Evolutionary conservation across 768 basidiomycete species (phyloP).

Genomic region (Leccinum pellstonianum): DNA sequence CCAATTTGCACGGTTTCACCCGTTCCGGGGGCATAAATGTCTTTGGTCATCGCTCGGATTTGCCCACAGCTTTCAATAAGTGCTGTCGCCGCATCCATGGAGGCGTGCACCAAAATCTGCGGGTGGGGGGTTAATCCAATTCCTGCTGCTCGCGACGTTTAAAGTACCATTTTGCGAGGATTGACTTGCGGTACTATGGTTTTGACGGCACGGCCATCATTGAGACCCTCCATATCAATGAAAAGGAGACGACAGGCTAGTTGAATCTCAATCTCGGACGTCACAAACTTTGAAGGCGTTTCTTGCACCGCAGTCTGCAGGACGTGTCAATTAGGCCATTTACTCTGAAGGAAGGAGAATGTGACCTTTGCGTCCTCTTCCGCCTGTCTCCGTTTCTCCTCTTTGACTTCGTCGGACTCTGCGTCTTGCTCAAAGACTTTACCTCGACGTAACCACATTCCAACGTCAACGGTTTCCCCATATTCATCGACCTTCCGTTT

Average conservation of each 20-base stretch:
- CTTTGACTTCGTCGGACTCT: slow-evolving; percentile 77
- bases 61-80: slow-evolving; percentile 80
- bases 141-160: background rate
- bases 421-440: slow-evolving; percentile 89
- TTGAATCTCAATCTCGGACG: slow-evolving; percentile 72
- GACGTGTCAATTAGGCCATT: background rate
- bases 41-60: slow-evolving; percentile 88
- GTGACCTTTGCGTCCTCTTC: slow-evolving; percentile 75
- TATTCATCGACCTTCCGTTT: slow-evolving; percentile 91
- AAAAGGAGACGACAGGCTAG: slow-evolving; percentile 85
- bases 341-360: background rate
- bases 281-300: slow-evolving; percentile 88
- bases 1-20: slow-evolving; percentile 89
- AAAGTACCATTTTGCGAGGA: slow-evolving; percentile 85
- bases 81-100: slow-evolving; percentile 59
- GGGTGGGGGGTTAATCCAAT: background rate
- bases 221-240: slow-evolving; percentile 94
- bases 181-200: slow-evolving; percentile 96
- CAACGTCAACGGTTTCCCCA: slow-evolving; percentile 93
- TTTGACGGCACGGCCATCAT: slow-evolving; percentile 95
- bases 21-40: slow-evolving; percentile 76
- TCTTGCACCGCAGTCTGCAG: slow-evolving; percentile 73
- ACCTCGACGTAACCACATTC: slow-evolving; percentile 92
- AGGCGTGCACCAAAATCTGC: slow-evolving; percentile 88
- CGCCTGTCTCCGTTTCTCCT: slow-evolving; percentile 61